Base-by-base conservation (phyloP, 331 rosid genomes). In the Dryas integrifolia region DNA sequence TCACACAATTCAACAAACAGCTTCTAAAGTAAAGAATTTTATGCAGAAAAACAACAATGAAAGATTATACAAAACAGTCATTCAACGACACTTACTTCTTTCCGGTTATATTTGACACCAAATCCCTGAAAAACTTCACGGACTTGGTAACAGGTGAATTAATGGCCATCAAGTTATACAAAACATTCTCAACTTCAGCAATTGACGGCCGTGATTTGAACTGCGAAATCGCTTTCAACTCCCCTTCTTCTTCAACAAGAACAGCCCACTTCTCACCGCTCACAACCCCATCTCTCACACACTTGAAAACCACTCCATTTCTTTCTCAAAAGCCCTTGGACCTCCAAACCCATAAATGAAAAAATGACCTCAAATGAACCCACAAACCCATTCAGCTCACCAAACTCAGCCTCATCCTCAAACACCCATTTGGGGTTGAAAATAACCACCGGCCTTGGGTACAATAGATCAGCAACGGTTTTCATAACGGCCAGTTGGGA, bases 301-400 rank as follows among this genome's bases (percentile, higher is more conserved):
- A 87, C 84, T 76, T 92, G 82, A 89, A 88, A 79, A 89, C 1
- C 86, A 88, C 89, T 58, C 96, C 99, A 65, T 86, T 92, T 67
- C 89, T 81, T 62, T 86, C 82, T 92, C 76, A 92, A 76, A n/a
- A 95, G 3, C 73, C 98, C 97, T 69, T 86, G 85, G 13, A 92
- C 97, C 77, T 90, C 99, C 87, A 92, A 85, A 14, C 98, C 97
- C 89, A 85, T 82, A 67, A 95, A 92, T 58, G 92, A 92, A 82
- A 88, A 92, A 51, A 95, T 76, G 47, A 88, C 96, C 63, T 92
- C 99, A 85, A 95, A 89, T 4, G 97, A 90, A 69, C 85, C 84
- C 84, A 88, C 87, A 81, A 89, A 95, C 7, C 86, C 72, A 58
- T 80, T 70, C 18, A 89, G 66, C 81, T 85, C 87, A 44, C 87